Conservation (phyloP, 1,139 yeast genomes). For the Trichomonascaceae sp. region DNA sequence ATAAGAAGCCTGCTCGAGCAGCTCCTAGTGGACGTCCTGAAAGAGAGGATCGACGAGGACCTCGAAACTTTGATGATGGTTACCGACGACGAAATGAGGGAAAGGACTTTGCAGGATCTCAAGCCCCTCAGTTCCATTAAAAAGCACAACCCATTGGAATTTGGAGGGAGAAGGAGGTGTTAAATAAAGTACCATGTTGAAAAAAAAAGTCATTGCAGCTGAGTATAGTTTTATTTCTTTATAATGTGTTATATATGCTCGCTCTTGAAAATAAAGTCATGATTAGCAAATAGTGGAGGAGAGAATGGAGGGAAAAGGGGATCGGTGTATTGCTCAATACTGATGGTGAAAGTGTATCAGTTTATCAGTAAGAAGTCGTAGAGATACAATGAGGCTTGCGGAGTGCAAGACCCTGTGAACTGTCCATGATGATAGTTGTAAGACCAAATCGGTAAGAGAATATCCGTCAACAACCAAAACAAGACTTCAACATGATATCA, state of each 20-base stretch:
- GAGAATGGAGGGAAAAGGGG: neutral
- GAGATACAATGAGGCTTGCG: too few species aligned
- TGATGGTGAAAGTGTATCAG: too few species aligned
- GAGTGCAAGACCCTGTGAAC: too few species aligned
- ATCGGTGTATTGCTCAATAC: too few species aligned
- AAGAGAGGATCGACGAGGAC: conserved; percentile 28
- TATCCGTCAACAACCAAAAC: neutral
- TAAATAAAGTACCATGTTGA: neutral
- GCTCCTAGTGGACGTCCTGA: conserved; percentile 43
- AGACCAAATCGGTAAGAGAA: too few species aligned
- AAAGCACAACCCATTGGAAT: conserved; percentile 9
- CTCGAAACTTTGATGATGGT: conserved; percentile 34
- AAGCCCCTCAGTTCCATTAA: conserved; percentile 31
- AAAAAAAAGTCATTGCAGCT: neutral
- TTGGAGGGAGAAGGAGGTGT: neutral
- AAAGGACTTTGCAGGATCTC: conserved; percentile 32
- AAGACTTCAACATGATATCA: neutral
- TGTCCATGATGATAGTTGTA: too few species aligned
- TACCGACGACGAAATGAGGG: conserved; percentile 39
- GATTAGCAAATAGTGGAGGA: neutral
- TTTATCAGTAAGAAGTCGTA: too few species aligned
- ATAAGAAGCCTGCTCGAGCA: conserved; percentile 93
- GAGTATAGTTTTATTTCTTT: neutral
- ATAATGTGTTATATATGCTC: neutral
- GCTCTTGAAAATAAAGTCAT: neutral